phyloP scores from a whole-genome alignment of 768 basidiomycete species.

The Boletus barrowsii region DNA sequence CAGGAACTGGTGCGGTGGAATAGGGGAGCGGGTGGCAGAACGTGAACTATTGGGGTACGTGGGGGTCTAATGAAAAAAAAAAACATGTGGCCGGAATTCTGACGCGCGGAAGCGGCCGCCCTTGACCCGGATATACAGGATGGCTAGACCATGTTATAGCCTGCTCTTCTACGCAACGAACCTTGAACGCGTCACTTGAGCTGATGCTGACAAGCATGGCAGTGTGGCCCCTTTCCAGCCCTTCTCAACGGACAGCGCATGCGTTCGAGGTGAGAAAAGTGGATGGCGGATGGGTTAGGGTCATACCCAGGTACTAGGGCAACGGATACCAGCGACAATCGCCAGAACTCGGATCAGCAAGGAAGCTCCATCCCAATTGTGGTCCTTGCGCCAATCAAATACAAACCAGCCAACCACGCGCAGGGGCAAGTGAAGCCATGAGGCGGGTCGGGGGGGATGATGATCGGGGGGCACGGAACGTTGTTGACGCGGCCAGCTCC shows the following conservation, averaged over 20 bases:
- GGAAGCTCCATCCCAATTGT: conserved; percentile 17
- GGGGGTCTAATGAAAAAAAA: conserved; percentile 1
- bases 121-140: conserved; percentile 14
- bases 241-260: background rate
- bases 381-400: conserved; percentile 20
- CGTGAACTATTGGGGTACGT: conserved; percentile 1
- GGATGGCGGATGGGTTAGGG: conserved; percentile 8
- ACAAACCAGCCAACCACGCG: background rate
- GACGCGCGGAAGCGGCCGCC: conserved; percentile 15
- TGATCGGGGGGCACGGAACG: conserved; percentile 14
- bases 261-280: background rate
- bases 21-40: conserved; percentile 11
- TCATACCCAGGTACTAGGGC: conserved; percentile 25
- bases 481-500: conserved; percentile 11
- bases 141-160: conserved; percentile 8
- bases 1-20: conserved; percentile 11
- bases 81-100: conserved; percentile 2
- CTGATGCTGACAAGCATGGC: conserved; percentile 5
- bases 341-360: conserved; percentile 27
- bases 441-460: background rate
- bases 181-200: conserved; percentile 1
- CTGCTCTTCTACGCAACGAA: background rate
- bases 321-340: conserved; percentile 22
- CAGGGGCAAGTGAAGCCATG: background rate
- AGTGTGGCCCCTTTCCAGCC: background rate